Evolutionary conservation across 2,329 filamentous ascomycete species (phyloP).

Genomic region (Talaromyces sp.): DNA sequence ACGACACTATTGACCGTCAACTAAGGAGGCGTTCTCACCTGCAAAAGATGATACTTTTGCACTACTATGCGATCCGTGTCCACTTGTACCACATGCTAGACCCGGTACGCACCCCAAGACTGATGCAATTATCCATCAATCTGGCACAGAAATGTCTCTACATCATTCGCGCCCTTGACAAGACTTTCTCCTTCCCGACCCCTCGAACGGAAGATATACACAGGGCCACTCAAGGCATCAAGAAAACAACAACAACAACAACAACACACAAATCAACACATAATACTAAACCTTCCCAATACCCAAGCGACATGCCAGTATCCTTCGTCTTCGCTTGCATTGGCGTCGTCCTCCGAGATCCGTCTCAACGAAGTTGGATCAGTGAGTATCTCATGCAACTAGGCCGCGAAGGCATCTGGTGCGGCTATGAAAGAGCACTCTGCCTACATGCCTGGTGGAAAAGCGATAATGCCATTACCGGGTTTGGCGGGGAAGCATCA

Average conservation of each 20-base stretch:
- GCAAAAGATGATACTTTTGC: conserved; percentile 3
- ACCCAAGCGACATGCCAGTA: conserved; percentile 4
- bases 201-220: background rate
- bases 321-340: background rate
- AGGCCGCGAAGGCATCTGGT: conserved; percentile 8
- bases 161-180: background rate
- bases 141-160: conserved; percentile 1
- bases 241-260: background rate
- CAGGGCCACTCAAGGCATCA: background rate
- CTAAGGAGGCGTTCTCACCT: background rate
- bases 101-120: background rate
- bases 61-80: conserved; percentile 1
- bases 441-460: conserved; percentile 8
- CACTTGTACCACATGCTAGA: conserved; percentile 4
- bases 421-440: conserved; percentile 4
- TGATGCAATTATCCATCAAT: background rate
- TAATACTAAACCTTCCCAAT: background rate
- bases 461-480: background rate
- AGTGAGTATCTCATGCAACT: conserved; percentile 5
- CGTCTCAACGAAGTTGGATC: conserved; percentile 1
- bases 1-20: background rate
- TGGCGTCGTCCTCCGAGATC: background rate
- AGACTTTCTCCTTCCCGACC: background rate
- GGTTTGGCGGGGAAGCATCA: background rate
- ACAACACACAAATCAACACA: background rate